Evolutionary conservation across 2,329 filamentous ascomycete species (phyloP).

Genomic region (Colletotrichum plurivorum): DNA sequence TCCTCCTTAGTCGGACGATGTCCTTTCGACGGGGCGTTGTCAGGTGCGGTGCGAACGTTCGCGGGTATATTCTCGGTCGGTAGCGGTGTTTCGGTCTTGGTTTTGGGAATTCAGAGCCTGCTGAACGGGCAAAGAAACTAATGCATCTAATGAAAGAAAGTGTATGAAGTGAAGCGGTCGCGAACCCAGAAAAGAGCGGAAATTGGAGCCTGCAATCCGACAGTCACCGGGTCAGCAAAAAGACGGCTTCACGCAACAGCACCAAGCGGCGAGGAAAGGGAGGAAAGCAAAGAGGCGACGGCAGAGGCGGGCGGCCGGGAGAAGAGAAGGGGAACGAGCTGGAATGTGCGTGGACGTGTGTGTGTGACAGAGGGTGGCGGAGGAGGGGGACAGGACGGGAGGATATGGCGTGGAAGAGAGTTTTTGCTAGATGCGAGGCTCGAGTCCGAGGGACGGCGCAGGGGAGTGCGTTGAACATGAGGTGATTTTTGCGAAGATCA

Average conservation of each 20-base stretch:
- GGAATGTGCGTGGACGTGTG: background rate
- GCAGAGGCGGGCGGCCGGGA: constrained; percentile 37
- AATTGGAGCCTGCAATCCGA: constrained; percentile 51
- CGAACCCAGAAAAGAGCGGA: constrained; percentile 47
- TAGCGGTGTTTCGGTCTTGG: background rate
- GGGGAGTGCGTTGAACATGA: constrained; percentile 51
- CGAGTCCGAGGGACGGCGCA: constrained; percentile 39
- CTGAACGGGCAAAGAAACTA: constrained; percentile 59
- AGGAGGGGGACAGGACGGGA: constrained; percentile 35
- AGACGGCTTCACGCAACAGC: constrained; percentile 44
- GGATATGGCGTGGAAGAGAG: constrained; percentile 29
- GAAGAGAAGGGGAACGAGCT: constrained; percentile 41
- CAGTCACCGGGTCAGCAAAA: constrained; percentile 40
- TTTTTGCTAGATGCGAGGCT: constrained; percentile 45
- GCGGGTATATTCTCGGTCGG: constrained; percentile 31
- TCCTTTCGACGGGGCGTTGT: background rate
- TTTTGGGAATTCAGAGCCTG: constrained; percentile 65
- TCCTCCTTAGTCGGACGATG: constrained; percentile 19
- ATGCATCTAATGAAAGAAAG: constrained; percentile 49
- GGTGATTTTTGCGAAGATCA: constrained; percentile 54
- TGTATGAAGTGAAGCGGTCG: constrained; percentile 45
- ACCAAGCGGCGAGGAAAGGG: constrained; percentile 49
- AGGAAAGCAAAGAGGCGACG: constrained; percentile 34
- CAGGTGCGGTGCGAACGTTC: constrained; percentile 18
- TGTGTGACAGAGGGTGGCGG: constrained; percentile 42